A percentile compares a stretch with the other conserved stretches of the same genome.
These are phyloP conservation scores for Fusarium sp. DNA, from an alignment of 2,329 filamentous ascomycete species.

Conservation along the genomic window DNA sequence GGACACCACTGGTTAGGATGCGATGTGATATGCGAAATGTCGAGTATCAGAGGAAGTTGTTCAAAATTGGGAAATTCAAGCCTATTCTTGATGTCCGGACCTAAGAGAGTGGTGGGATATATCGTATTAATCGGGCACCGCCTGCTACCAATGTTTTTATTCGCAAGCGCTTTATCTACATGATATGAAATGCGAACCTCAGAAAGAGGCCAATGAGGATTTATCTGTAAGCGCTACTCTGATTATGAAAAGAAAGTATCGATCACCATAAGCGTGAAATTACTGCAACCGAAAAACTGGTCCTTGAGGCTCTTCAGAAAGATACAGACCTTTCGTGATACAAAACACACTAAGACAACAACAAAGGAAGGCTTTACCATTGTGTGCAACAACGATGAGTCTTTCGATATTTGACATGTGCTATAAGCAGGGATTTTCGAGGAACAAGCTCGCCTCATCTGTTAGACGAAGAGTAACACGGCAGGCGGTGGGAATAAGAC, in stretches of 20 bases:
- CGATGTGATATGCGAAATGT: not conserved
- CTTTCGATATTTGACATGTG: conserved; percentile 1
- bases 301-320: not conserved
- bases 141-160: not conserved
- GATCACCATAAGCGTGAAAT: not conserved
- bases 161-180: not conserved
- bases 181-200: not conserved
- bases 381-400: not conserved
- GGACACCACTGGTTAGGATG: not conserved
- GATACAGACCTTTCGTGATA: not conserved
- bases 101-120: not conserved
- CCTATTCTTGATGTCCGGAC: too few relatives aligned
- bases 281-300: not conserved
- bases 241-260: not conserved
- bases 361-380: not conserved
- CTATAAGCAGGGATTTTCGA: not conserved
- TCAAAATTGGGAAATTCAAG: not conserved
- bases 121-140: not conserved
- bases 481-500: conserved; percentile 17
- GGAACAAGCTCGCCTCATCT: not conserved
- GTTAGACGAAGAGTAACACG: not conserved
- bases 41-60: not conserved
- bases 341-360: not conserved
- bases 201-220: not conserved
- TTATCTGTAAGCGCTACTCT: not conserved